Conservation (phyloP, 257 asterid species). For the Solanum sitiens region DNA sequence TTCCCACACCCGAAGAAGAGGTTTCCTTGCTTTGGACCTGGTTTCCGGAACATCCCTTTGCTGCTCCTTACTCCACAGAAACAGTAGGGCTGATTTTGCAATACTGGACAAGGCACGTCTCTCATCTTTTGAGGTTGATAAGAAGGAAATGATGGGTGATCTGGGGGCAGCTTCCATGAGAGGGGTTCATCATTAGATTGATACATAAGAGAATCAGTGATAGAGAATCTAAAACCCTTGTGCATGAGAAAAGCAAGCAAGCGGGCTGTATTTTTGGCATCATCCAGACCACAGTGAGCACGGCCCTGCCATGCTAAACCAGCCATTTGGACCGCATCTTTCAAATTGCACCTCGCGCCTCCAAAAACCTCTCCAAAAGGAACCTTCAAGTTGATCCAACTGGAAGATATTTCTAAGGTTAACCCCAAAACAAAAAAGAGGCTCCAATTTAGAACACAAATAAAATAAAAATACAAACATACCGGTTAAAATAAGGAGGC, state of each 20-base stretch:
- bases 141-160: slow-evolving; percentile 19
- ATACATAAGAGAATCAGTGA: slow-evolving; percentile 52
- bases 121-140: slow-evolving; percentile 38
- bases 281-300: slow-evolving; percentile 89
- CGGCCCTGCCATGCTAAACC: slow-evolving; percentile 91
- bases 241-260: slow-evolving; percentile 56
- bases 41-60: slow-evolving; percentile 52
- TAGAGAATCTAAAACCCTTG: slow-evolving; percentile 57
- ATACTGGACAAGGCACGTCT: slow-evolving; percentile 22
- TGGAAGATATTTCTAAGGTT: slow-evolving; percentile 5
- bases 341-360: slow-evolving; percentile 60
- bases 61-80: slow-evolving; percentile 73
- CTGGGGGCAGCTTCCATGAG: slow-evolving; percentile 36
- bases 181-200: slow-evolving; percentile 31
- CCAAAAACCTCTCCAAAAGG: slow-evolving; percentile 77
- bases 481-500: slow-evolving; percentile 87
- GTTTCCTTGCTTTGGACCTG: slow-evolving; percentile 85
- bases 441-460: not conserved
- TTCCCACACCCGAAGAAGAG: slow-evolving; percentile 73
- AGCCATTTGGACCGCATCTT: slow-evolving; percentile 77
- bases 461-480: slow-evolving; percentile 2
- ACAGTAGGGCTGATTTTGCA: slow-evolving; percentile 39
- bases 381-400: slow-evolving; percentile 88
- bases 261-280: slow-evolving; percentile 86
- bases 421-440: not conserved